Evolutionary conservation across 345 rosid species (phyloP), one percentile per base, ranked within the genome.

Genomic region (Eucalyptus shirleyi): DNA sequence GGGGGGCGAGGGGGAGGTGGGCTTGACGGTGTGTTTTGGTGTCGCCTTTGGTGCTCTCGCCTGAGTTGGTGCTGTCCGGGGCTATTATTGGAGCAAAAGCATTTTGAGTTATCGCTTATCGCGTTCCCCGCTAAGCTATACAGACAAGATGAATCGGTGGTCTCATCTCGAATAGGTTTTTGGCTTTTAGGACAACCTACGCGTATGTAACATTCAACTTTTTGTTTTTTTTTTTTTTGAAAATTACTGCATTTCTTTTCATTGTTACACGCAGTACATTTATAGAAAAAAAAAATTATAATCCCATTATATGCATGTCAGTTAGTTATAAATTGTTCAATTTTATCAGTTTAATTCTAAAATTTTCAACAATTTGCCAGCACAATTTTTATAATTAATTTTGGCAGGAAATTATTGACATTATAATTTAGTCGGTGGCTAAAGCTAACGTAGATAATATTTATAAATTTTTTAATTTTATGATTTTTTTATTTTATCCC

Each of bases 361-460:
- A 62, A 0, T 14, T 30, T 3, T 13, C 30, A 3, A 62, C 1
- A 30, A 62, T 62, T 62, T 62, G 0, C 0, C 2, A 30, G 6
- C 30, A 14, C 14, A 2, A 0, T 62, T 30, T 53, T 53, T 53
- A 1, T 53, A 53, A 8, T 21, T 53, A 8, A 53, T 53, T 53
- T 53, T 53, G 11, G 11, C 0, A 53, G 0, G 59, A 53, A 53
- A 53, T 19, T 53, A 53, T 53, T 53, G 26, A 53, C 5, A 21
- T 53, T 53, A 21, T 53, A 53, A 53, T 53, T 53, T 53, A 53
- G 11, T 8, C 0, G 2, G 26, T 60, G 0, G 1, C 0, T 12
- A 15, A 1, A 14, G 0, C 9, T 6, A 12, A 62, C 1, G 2
- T 62, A 3, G 17, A 62, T 2, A 60, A 60, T 60, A 50, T 6